Conservation (phyloP, 352 stramenopile genomes). For the Thalassiosira sp. region DNA sequence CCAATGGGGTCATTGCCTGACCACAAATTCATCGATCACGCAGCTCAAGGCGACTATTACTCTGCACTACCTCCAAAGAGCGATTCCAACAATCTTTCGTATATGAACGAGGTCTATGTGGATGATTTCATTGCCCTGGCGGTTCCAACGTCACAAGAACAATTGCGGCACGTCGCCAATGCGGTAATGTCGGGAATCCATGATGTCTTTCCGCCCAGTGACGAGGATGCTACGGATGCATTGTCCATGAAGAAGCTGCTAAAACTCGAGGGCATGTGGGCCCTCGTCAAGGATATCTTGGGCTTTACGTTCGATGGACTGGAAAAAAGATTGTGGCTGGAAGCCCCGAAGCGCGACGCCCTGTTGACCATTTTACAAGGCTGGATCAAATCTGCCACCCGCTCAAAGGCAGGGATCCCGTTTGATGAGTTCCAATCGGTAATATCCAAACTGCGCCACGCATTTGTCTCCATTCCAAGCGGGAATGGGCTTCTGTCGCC, state of each 20-base stretch:
- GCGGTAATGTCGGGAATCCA: constrained; percentile 7
- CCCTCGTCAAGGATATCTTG: too few relatives aligned
- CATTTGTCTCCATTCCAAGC: neutral
- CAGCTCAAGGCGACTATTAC: neutral
- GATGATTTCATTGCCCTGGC: constrained; percentile 6
- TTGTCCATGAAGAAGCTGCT: too few relatives aligned
- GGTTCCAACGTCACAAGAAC: neutral
- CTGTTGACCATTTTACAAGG: too few relatives aligned
- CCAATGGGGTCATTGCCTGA: neutral
- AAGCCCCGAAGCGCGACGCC: too few relatives aligned
- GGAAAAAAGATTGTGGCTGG: too few relatives aligned
- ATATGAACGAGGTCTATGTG: neutral
- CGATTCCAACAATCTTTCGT: neutral
- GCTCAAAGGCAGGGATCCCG: neutral
- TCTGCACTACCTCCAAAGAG: neutral
- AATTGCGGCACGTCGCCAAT: neutral
- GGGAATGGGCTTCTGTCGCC: neutral
- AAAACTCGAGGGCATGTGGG: too few relatives aligned
- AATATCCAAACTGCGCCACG: constrained; percentile 5
- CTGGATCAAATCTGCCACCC: too few relatives aligned
- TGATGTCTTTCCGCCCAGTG: too few relatives aligned
- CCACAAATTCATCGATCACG: neutral
- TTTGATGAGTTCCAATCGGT: constrained; percentile 9
- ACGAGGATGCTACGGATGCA: too few relatives aligned
- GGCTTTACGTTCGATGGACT: too few relatives aligned